These are phyloP conservation scores for Euphorbia celastroides DNA, from an alignment of 441 rosid species.

Conservation along the genomic window DNA sequence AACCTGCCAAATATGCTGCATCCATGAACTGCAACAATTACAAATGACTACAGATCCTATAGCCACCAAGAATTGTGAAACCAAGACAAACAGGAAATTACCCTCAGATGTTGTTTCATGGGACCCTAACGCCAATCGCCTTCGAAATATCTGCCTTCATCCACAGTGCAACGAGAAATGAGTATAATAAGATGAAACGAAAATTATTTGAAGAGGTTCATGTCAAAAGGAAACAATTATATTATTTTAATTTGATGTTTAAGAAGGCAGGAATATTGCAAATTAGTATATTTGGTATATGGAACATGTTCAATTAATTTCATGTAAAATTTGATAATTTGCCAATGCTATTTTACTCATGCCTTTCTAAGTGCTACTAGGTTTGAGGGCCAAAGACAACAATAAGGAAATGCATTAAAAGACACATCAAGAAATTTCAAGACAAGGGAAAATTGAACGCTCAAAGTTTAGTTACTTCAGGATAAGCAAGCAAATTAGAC, in stretches of 20 bases:
- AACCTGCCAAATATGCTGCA: background rate
- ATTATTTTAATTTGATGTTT: too few relatives aligned
- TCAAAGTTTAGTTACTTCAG: too few relatives aligned
- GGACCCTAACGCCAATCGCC: slow-evolving; percentile 30
- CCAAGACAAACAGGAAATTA: slow-evolving; percentile 28
- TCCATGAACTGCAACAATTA: background rate
- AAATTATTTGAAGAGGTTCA: background rate
- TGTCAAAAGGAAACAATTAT: too few relatives aligned
- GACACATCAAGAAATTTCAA: too few relatives aligned
- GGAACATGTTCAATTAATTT: background rate
- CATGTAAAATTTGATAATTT: background rate
- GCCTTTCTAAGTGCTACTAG: too few relatives aligned
- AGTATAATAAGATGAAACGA: slow-evolving; percentile 16
- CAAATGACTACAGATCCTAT: background rate
- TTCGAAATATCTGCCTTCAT: slow-evolving; percentile 77
- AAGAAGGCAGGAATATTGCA: background rate
- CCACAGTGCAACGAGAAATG: slow-evolving; percentile 44
- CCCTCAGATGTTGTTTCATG: slow-evolving; percentile 29
- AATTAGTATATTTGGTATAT: background rate
- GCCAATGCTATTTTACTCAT: background rate
- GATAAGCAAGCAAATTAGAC: too few relatives aligned
- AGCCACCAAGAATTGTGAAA: slow-evolving; percentile 11
- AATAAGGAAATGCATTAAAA: too few relatives aligned
- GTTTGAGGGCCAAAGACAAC: too few relatives aligned
- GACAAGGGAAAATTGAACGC: too few relatives aligned